Evolutionary conservation across 257 asterid genomes (phyloP).

Genomic region (Plantago major): DNA sequence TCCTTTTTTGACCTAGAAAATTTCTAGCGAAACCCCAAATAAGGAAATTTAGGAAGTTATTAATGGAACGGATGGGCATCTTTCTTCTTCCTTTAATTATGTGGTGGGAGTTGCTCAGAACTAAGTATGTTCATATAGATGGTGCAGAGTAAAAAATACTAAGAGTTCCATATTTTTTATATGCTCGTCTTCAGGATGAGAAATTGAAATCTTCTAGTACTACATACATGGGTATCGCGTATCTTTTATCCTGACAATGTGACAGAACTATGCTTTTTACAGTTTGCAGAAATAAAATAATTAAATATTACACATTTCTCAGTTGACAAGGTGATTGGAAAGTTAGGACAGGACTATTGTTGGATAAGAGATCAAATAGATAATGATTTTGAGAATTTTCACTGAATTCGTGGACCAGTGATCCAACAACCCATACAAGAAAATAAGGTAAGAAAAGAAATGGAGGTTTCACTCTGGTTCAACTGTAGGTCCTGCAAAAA

Average conservation of each 20-base stretch:
- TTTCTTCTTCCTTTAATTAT: too few species aligned
- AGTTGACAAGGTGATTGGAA: constrained; percentile 12
- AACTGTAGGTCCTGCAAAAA: constrained; percentile 27
- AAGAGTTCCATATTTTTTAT: background rate
- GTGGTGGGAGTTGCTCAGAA: too few species aligned
- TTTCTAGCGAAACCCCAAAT: too few species aligned
- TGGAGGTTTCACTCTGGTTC: constrained; percentile 32
- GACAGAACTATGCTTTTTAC: constrained; percentile 19
- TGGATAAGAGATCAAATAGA: constrained; percentile 19
- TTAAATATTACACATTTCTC: constrained; percentile 7
- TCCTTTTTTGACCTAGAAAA: too few species aligned
- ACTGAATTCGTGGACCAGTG: constrained; percentile 23
- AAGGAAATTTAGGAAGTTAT: too few species aligned
- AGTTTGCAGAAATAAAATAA: constrained; percentile 11
- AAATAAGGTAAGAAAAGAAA: constrained; percentile 42
- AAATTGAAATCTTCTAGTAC: constrained; percentile 4
- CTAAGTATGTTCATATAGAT: background rate
- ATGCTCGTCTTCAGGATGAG: background rate
- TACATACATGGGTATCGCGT: constrained; percentile 5
- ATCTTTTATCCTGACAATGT: constrained; percentile 13
- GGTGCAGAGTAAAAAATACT: too few species aligned
- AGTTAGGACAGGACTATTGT: constrained; percentile 15
- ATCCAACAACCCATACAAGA: constrained; percentile 56
- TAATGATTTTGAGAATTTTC: constrained; percentile 11
- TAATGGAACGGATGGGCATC: too few species aligned